phyloP scores from a whole-genome alignment of 352 stramenopile species.

The Blastocystis hominis region DNA sequence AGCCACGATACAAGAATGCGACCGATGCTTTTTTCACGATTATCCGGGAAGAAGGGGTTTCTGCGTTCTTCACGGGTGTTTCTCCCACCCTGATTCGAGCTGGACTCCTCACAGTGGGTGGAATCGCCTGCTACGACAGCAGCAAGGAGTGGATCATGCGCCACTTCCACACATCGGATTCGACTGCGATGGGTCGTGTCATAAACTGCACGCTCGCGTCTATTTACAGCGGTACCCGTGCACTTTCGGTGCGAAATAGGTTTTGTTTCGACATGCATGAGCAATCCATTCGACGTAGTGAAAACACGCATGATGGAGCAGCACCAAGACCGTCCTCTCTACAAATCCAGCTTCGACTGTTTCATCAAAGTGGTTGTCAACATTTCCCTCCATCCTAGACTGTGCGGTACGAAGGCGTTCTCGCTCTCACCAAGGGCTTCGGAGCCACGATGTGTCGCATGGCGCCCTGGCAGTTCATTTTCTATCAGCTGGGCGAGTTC shows the following conservation, averaged over 20 bases:
- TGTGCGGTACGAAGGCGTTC: neutral
- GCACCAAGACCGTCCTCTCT: conserved; percentile 23
- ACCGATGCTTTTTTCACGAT: conserved; percentile 47
- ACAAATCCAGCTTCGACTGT: conserved; percentile 12
- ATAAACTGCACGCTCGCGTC: conserved; percentile 19
- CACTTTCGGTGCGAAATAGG: no score
- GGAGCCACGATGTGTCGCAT: conserved; percentile 23
- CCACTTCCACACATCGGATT: conserved; percentile 16
- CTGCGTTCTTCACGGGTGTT: conserved; percentile 27
- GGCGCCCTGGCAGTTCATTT: conserved; percentile 49
- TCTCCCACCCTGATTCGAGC: conserved; percentile 17
- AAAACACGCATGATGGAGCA: conserved; percentile 41
- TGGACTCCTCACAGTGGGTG: neutral
- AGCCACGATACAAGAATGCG: conserved; percentile 19
- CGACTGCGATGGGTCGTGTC: neutral
- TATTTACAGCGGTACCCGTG: neutral
- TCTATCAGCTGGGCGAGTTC: conserved; percentile 49
- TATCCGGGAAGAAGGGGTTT: conserved; percentile 3
- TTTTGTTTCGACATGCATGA: conserved; percentile 22
- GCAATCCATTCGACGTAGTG: conserved; percentile 39
- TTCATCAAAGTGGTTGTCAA: conserved; percentile 2
- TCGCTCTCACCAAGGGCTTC: conserved; percentile 23
- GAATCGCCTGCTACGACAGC: conserved; percentile 42
- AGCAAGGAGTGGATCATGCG: conserved; percentile 15
- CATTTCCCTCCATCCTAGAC: neutral